These are phyloP conservation scores for Myrica gale DNA, from an alignment of 306 rosid species.

Conservation along the genomic window DNA sequence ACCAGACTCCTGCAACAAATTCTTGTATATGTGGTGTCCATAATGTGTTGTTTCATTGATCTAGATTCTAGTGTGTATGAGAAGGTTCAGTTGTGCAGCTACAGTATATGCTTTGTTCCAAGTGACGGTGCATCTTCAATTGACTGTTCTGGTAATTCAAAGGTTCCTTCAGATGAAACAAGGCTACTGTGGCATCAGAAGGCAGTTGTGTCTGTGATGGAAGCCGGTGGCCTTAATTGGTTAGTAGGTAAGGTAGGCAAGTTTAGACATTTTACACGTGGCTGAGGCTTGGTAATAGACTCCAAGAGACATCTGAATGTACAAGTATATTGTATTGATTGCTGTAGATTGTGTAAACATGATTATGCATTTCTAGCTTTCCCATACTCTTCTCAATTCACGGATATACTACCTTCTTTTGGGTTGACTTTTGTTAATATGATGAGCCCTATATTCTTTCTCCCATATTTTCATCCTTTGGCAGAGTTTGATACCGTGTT, in stretches of 20 bases:
- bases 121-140: conserved; percentile 38
- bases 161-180: conserved; percentile 58
- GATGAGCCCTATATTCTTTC: neutral
- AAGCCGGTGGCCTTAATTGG: conserved; percentile 99
- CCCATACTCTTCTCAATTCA: too few species aligned
- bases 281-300: conserved; percentile 1
- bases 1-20: conserved; percentile 68
- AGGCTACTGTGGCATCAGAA: conserved; percentile 79
- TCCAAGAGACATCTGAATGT: neutral
- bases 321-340: neutral
- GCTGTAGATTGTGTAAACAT: neutral
- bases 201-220: conserved; percentile 93
- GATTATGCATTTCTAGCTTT: neutral
- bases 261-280: conserved; percentile 21
- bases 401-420: neutral
- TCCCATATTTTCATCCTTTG: neutral
- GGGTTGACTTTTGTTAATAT: neutral
- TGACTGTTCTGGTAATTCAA: conserved; percentile 56
- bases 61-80: conserved; percentile 55
- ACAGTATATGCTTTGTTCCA: conserved; percentile 40
- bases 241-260: conserved; percentile 99
- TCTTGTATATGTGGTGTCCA: conserved; percentile 69
- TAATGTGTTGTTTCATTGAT: conserved; percentile 69
- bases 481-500: neutral
- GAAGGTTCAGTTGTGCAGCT: conserved; percentile 52